Evolutionary conservation across 306 rosid species (phyloP), one percentile per base, ranked within the genome.

Genomic region (Malus asiatica): DNA sequence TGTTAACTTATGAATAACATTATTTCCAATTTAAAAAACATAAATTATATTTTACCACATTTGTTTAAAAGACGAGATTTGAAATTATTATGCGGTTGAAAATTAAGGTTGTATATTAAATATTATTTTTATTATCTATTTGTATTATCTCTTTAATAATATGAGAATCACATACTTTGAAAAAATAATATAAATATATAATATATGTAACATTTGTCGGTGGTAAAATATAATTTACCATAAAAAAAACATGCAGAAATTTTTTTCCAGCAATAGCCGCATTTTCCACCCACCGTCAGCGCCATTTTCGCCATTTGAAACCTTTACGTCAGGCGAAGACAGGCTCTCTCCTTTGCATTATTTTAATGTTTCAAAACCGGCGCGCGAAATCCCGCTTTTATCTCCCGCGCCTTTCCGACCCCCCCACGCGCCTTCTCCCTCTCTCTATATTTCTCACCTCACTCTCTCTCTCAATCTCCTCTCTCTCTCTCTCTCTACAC

Each of bases 351-450:
- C 75, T 45, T 62, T 66, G 11, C 29, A 27, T 60, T 73, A 70
- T 61, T 51, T 61, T 44, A 42, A 14, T 66, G n/a, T 60, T 87
- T 80, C 27, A 78, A 87, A 82, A 55, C 18, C 73, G 78, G 85
- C 76, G 91, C 91, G 85, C 82, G 72, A 82, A 82, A 77, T 8
- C 76, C 55, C n/a, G 8, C 20, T 35, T 45, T 33, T 35, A 35
- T 67, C 82, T 82, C 85, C 85, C 85, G 85, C 85, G 64, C 52
- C 60, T 27, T 48, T 46, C 63, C 48, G 30, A 19, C n/a, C 70
- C 69, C 11, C 62, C 9, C 62, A 48, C 55, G 55, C 52, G 66
- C 48, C 58, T 59, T 8, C 72, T 23, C 53, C 65, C 77, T 76
- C 81, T n/a, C 64, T 66, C 78, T 67, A 76, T 61, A 76, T 68